A percentile compares a stretch with the other conserved stretches of the same genome.
Conservation (phyloP, 768 basidiomycete species). For the Boletus rubroflammeus region DNA sequence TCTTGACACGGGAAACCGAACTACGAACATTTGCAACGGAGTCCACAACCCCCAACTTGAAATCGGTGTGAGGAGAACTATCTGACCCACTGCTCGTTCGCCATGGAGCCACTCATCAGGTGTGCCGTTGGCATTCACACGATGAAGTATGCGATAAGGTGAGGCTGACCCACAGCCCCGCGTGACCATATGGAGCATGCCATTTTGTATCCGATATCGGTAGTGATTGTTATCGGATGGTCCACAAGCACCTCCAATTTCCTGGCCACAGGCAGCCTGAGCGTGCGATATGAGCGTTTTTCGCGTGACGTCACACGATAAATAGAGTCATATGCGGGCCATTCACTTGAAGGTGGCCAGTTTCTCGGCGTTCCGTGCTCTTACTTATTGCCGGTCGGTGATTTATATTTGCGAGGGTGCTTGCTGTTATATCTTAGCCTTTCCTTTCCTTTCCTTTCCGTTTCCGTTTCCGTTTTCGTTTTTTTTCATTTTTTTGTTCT, state of each 20-base stretch:
- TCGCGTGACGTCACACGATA: constrained; percentile 25
- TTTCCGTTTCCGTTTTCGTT: neutral
- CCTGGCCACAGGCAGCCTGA: no score
- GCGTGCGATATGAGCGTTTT: neutral
- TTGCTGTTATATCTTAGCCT: neutral
- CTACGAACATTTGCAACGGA: neutral
- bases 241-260: neutral
- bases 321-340: constrained; percentile 2
- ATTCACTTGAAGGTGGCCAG: no score
- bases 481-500: neutral
- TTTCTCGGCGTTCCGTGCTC: neutral
- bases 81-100: neutral
- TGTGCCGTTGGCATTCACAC: neutral
- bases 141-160: neutral
- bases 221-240: neutral
- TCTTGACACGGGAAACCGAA: neutral
- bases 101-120: neutral
- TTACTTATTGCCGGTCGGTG: neutral
- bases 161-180: neutral
- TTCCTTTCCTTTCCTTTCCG: neutral
- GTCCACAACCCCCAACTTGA: neutral
- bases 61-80: neutral
- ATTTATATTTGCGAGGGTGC: constrained; percentile 15
- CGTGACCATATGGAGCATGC: neutral
- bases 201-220: neutral